These are phyloP conservation scores for Thielaviopsis euricoi DNA, from an alignment of 2,329 filamentous ascomycete species.

Conservation along the genomic window DNA sequence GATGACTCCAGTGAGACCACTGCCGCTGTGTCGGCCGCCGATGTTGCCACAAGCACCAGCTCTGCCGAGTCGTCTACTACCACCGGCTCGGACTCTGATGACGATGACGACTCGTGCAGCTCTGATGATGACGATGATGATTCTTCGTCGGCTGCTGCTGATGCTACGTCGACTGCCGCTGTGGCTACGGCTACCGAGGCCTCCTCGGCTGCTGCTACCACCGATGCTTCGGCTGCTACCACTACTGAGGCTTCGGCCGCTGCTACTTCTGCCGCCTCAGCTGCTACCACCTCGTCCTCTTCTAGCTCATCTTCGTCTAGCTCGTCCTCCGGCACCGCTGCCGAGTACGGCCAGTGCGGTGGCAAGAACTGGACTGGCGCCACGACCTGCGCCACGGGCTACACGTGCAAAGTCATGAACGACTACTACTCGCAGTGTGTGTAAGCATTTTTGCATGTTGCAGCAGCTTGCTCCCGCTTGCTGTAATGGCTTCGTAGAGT, in stretches of 20 bases:
- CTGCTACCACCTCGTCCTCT: not conserved
- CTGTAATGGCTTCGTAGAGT: too few relatives aligned
- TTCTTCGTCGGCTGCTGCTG: not conserved
- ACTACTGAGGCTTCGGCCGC: not conserved
- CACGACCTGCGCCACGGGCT: slow-evolving; percentile 27
- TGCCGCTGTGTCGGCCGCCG: too few relatives aligned
- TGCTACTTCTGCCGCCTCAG: too few relatives aligned
- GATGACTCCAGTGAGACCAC: too few relatives aligned
- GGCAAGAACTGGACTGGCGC: slow-evolving; percentile 27
- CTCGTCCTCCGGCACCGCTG: not conserved
- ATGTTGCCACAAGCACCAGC: too few relatives aligned
- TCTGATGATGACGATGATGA: too few relatives aligned
- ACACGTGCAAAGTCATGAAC: slow-evolving; percentile 22
- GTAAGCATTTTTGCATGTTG: too few relatives aligned
- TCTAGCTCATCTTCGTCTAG: not conserved
- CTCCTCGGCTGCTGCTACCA: not conserved
- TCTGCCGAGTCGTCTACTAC: too few relatives aligned
- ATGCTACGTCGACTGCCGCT: not conserved
- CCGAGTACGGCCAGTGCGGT: slow-evolving; percentile 23
- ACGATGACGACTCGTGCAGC: too few relatives aligned
- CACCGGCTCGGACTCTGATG: too few relatives aligned
- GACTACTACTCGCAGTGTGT: slow-evolving; percentile 24
- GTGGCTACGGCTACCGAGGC: not conserved
- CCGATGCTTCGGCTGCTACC: not conserved
- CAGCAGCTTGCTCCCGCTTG: too few relatives aligned